Evolutionary conservation across 2,329 filamentous ascomycete genomes (phyloP), one percentile per base, ranked within the genome.

Genomic region (Fusarium heterosporum): DNA sequence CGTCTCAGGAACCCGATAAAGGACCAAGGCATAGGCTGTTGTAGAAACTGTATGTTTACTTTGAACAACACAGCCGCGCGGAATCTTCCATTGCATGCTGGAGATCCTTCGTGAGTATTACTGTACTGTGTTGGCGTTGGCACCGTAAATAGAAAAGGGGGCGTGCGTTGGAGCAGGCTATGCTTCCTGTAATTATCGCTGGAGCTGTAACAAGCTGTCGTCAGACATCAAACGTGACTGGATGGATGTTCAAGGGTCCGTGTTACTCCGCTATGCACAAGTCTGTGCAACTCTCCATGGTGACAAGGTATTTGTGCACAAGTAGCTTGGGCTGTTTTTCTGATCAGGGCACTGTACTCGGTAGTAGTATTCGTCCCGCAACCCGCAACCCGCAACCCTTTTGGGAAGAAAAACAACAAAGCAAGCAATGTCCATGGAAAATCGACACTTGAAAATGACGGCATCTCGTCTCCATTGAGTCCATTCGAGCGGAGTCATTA

Each of bases 111-210:
- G 34, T 29, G 28, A 9, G 28, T 12, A 9, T 9, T 29, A 29
- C 16, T 16, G 34, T 36, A 46, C 55, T 60, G 55, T 42, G 57
- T 40, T 64, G 45, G 46, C 43, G 25, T 47, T 51, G 26, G 43
- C 52, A 50, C 61, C 51, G 55, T 61, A 68, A 67, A 68, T 68
- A 68, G 64, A 68, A 68, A 41, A 45, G 54, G 65, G 66, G 66
- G 51, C 48, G 61, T 68, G 65, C 61, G 43, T 57, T 50, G 48
- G 61, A 64, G 32, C 30, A 66, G 65, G 65, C 61, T 49, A 54
- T 68, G 61, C 56, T 49, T 16, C 36, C 41, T 34, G n/a, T 17
- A 6, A 22, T 53, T 50, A 53, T 57, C 55, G 59, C 56, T 49
- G 17, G 43, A 22, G 38, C 28, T 63, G 59, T 55, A 52, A 55